phyloP scores from a whole-genome alignment of 331 rosid species.

The Phaseolus coccineus region DNA sequence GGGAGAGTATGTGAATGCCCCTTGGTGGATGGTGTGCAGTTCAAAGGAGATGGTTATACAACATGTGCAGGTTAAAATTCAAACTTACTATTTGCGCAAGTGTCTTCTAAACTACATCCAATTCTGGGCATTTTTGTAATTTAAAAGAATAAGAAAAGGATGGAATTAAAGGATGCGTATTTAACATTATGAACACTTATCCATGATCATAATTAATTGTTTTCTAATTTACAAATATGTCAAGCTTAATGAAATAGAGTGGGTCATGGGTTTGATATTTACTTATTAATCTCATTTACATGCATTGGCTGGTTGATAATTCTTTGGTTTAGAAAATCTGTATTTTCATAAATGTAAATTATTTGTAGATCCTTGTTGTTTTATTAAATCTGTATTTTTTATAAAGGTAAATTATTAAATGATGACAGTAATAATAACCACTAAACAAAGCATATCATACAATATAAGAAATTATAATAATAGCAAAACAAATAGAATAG shows the following conservation, averaged over 20 bases:
- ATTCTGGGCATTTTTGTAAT: conserved; percentile 19
- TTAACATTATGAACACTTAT: conserved; percentile 18
- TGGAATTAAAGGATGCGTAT: conserved; percentile 6
- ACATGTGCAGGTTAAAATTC: conserved; percentile 73
- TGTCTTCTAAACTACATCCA: not conserved
- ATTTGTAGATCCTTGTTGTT: not conserved
- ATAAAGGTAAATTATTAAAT: not conserved
- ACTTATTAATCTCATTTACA: not conserved
- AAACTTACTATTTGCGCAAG: conserved; percentile 22
- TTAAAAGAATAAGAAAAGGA: not conserved
- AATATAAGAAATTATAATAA: no score
- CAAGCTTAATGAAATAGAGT: not conserved
- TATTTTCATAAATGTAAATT: conserved; percentile 7
- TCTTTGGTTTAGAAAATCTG: conserved; percentile 10
- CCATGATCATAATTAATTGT: not conserved
- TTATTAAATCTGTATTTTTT: not conserved
- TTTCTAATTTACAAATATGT: conserved; percentile 9
- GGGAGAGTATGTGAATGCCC: conserved; percentile 99
- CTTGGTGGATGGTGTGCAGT: conserved; percentile 94
- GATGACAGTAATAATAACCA: no score
- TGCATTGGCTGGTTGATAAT: not conserved
- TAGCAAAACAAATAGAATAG: not conserved
- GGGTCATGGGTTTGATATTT: not conserved
- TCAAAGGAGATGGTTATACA: conserved; percentile 99
- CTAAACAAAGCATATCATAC: no score